Percentiles rank a stretch among this genome's conserved stretches.
phyloP scores from a whole-genome alignment of 1,139 yeast genomes.

The Suhomyces kunorum region DNA sequence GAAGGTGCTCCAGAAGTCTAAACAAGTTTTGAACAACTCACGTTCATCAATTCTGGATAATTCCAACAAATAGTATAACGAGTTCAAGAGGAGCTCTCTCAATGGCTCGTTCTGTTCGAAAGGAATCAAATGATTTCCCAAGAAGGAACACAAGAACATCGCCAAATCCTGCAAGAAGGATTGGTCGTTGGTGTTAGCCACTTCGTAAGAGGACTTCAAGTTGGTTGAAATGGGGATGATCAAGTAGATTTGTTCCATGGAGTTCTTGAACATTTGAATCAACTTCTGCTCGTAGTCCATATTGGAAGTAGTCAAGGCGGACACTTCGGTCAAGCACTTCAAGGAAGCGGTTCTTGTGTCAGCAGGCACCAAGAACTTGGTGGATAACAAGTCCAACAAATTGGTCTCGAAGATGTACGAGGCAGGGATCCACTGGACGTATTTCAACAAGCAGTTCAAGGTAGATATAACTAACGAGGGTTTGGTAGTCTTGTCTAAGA shows the following conservation, averaged over 20 bases:
- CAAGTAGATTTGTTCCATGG: slow-evolving; percentile 70
- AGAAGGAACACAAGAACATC: slow-evolving; percentile 84
- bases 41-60: slow-evolving; percentile 92
- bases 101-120: slow-evolving; percentile 65
- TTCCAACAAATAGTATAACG: slow-evolving; percentile 80
- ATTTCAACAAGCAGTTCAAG: slow-evolving; percentile 75
- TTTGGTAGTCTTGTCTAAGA: slow-evolving; percentile 81
- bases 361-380: slow-evolving; percentile 73
- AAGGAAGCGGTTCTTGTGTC: slow-evolving; percentile 83
- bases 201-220: slow-evolving; percentile 68
- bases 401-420: slow-evolving; percentile 89
- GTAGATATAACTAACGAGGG: slow-evolving; percentile 85
- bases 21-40: slow-evolving; percentile 90
- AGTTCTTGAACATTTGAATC: slow-evolving; percentile 65
- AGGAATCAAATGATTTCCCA: slow-evolving; percentile 71
- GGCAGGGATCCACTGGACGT: slow-evolving; percentile 92
- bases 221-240: slow-evolving; percentile 79
- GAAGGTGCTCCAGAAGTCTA: slow-evolving; percentile 90
- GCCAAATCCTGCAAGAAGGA: slow-evolving; percentile 95
- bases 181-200: slow-evolving; percentile 83
- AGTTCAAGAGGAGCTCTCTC: slow-evolving; percentile 62
- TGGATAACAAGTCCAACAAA: slow-evolving; percentile 66
- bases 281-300: slow-evolving; percentile 69
- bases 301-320: slow-evolving; percentile 56
- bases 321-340: slow-evolving; percentile 90